These are phyloP conservation scores for Malassezia globosa DNA, from an alignment of 1,284 basidiomycete genomes.

Conservation along the genomic window DNA sequence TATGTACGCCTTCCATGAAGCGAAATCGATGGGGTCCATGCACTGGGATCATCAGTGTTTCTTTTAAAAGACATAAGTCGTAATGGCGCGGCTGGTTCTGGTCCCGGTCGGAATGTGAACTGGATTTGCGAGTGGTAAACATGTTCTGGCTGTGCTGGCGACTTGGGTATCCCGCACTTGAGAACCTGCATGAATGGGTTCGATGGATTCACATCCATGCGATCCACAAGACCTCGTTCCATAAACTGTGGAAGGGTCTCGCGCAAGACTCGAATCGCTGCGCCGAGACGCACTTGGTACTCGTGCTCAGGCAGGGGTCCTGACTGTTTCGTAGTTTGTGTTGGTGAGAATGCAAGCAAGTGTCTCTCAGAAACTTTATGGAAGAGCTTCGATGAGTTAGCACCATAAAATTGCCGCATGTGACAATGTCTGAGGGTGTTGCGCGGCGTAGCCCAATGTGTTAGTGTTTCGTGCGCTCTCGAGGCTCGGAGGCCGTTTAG, in stretches of 20 bases:
- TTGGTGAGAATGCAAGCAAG: constrained; percentile 1
- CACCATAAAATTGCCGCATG: too few species aligned
- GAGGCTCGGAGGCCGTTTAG: too few species aligned
- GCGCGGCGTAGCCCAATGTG: too few species aligned
- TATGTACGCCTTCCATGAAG: constrained; percentile 10
- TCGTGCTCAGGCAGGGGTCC: constrained; percentile 11
- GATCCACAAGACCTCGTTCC: constrained; percentile 10
- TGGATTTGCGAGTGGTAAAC: constrained; percentile 12
- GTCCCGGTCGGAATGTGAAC: constrained; percentile 7
- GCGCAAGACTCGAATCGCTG: constrained; percentile 10
- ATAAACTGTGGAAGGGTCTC: constrained; percentile 14
- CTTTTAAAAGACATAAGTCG: neutral
- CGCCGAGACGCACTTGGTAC: constrained; percentile 17
- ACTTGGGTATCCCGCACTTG: neutral
- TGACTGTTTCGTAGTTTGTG: neutral
- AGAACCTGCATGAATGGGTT: neutral
- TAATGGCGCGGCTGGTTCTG: neutral
- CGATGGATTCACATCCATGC: neutral
- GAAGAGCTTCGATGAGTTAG: too few species aligned
- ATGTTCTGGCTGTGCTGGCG: neutral
- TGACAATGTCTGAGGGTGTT: too few species aligned
- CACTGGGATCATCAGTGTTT: too few species aligned
- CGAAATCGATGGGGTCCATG: constrained; percentile 10
- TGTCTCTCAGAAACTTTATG: neutral
- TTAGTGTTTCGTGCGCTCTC: too few species aligned